Evolutionary conservation across 2,329 filamentous ascomycete species (phyloP).

Genomic region (Pseudogymnoascus sp.): DNA sequence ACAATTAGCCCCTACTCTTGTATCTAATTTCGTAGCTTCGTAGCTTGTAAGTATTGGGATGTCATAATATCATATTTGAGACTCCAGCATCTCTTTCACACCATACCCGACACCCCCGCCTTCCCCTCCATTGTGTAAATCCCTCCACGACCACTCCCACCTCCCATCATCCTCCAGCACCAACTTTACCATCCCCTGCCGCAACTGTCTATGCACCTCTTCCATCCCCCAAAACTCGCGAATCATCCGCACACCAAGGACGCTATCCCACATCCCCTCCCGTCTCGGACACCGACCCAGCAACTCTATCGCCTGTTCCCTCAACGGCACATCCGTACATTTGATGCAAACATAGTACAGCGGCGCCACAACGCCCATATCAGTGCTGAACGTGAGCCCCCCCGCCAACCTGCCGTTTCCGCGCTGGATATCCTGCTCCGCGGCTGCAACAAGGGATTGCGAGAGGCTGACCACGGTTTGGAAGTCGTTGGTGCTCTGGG

Average conservation of each 20-base stretch:
- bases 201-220: constrained; percentile 13
- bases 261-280: constrained; percentile 29
- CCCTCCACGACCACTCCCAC: constrained; percentile 22
- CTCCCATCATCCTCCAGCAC: constrained; percentile 19
- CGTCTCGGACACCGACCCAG: constrained; percentile 21
- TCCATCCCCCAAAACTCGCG: constrained; percentile 23
- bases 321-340: constrained; percentile 14
- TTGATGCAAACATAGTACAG: constrained; percentile 24
- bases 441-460: constrained; percentile 22
- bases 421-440: constrained; percentile 20
- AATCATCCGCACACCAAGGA: constrained; percentile 17
- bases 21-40: not conserved
- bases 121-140: not conserved
- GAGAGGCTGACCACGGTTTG: constrained; percentile 20
- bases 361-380: constrained; percentile 25
- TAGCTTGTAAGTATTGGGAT: not conserved
- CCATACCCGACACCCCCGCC: not conserved
- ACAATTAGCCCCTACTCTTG: not conserved
- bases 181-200: constrained; percentile 17
- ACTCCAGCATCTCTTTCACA: not conserved
- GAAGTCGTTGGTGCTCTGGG: constrained; percentile 16
- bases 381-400: constrained; percentile 23
- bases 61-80: not conserved
- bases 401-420: constrained; percentile 15
- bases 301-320: constrained; percentile 20